These are phyloP conservation scores for Halophytophthora batemanensis DNA, from an alignment of 352 stramenopile genomes.

Conservation along the genomic window DNA sequence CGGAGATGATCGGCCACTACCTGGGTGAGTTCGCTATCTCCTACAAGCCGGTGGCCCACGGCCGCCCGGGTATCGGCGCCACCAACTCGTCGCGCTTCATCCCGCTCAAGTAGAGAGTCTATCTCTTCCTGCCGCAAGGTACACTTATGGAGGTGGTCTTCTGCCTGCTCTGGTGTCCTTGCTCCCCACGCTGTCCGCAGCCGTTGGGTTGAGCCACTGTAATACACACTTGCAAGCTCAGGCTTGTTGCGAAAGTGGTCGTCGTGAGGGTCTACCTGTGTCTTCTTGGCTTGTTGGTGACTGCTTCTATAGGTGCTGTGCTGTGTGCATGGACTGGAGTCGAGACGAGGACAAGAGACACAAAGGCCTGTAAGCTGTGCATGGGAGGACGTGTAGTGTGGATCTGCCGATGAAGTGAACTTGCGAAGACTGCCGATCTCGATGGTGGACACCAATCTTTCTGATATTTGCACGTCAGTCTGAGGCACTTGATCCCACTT, in stretches of 20 bases:
- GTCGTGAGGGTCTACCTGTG: neutral
- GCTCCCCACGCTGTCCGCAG: slow-evolving; percentile 24
- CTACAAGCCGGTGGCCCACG: slow-evolving; percentile 97
- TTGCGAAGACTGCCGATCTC: slow-evolving; percentile 48
- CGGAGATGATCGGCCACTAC: slow-evolving; percentile 99
- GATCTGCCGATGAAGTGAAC: slow-evolving; percentile 50
- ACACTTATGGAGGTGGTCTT: slow-evolving; percentile 7
- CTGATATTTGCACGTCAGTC: slow-evolving; percentile 90
- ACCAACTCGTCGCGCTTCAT: slow-evolving; percentile 99
- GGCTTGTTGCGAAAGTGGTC: slow-evolving; percentile 6
- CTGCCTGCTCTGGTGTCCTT: slow-evolving; percentile 21
- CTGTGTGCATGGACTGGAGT: slow-evolving; percentile 7
- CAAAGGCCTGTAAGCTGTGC: too few species aligned
- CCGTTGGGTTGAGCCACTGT: slow-evolving; percentile 73
- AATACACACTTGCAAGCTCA: slow-evolving; percentile 69
- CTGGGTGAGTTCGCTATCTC: slow-evolving; percentile 99
- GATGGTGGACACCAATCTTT: slow-evolving; percentile 60
- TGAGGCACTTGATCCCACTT: slow-evolving; percentile 43
- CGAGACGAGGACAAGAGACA: neutral
- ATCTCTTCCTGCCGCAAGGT: too few species aligned
- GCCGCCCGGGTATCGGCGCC: slow-evolving; percentile 98
- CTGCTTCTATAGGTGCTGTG: neutral
- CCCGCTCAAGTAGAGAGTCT: slow-evolving; percentile 94
- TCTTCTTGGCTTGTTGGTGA: slow-evolving; percentile 13
- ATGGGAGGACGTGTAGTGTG: too few species aligned